Base-by-base conservation (phyloP, 2,329 filamentous ascomycete species). In the Penicillium crustosum region DNA sequence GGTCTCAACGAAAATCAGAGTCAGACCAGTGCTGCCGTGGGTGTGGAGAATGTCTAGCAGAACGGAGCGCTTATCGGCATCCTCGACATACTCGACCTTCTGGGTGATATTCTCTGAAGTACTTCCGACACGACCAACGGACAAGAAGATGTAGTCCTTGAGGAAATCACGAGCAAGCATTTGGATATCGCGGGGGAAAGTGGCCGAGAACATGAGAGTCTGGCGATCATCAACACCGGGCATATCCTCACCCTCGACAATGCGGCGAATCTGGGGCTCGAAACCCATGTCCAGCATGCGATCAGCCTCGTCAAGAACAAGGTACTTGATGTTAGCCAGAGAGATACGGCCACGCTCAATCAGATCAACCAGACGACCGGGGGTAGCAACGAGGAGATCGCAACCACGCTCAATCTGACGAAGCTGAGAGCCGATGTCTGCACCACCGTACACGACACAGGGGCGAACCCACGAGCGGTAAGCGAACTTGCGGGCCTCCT, bases 201-300 rank as follows among this genome's bases (percentile, higher is more conserved):
- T 99, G 77, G 94, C 94, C 41, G 94, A 99, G 78, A 99, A 99
- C 94, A 99, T 99, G 83, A 99, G 93, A 55, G 94, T 99, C 81
- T 99, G 94, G 73, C 94, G 93, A 69, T 84, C 82, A 66, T 87
- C 81, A 60, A 93, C 90, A 53, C 79, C 78, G 57, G 94, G 94
- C 94, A 99, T 99, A 71, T 99, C 94, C 81, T 97, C 94, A 60
- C 92, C 92, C 80, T 97, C 93, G 45, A 99, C 94, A 72, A 99
- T 97, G 71, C 93, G 90, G 73, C 94, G 93, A 75, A 99, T 99
- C 82, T 99, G 94, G 72, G 94, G 94, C 83, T 99, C 94, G 84
- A 99, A 99, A 94, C 94, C 94, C 94, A 99, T 99, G 85, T 99
- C 94, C 84, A 99, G 85, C 94, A 99, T 99, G 77, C 94, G 94